Percentiles rank a stretch among this genome's conserved stretches.
Evolutionary conservation across 1,139 yeast genomes (phyloP).

Genomic region (Diutina scorzettiae): DNA sequence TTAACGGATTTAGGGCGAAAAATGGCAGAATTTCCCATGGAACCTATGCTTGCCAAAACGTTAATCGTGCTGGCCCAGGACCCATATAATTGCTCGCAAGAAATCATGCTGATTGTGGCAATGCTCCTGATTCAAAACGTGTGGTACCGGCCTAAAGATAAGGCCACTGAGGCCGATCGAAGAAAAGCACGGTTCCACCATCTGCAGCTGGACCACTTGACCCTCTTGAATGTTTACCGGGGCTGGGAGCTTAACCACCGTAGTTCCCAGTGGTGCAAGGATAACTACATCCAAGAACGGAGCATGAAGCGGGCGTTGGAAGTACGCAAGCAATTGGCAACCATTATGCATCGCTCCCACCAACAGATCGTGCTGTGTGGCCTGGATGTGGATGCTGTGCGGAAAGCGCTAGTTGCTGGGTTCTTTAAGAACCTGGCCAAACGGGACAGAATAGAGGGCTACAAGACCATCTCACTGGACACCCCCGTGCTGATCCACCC

Average conservation of each 20-base stretch:
- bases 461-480: conserved; percentile 63
- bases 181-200: conserved; percentile 66
- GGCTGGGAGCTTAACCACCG: conserved; percentile 60
- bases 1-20: conserved; percentile 65
- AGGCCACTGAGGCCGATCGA: conserved; percentile 56
- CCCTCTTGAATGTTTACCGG: conserved; percentile 68
- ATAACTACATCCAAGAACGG: conserved; percentile 72
- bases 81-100: conserved; percentile 69
- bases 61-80: conserved; percentile 51
- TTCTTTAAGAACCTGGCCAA: conserved; percentile 80
- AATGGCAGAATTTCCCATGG: conserved; percentile 95
- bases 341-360: conserved; percentile 46
- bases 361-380: conserved; percentile 50
- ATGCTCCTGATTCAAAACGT: conserved; percentile 86
- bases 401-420: conserved; percentile 75
- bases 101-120: conserved; percentile 73
- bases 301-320: conserved; percentile 69
- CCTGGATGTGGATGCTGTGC: conserved; percentile 45
- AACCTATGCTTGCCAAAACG: conserved; percentile 79
- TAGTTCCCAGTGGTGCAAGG: conserved; percentile 68
- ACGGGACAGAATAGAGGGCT: conserved; percentile 58
- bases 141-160: conserved; percentile 75
- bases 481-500: conserved; percentile 86
- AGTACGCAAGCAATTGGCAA: conserved; percentile 57
- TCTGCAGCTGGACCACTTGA: conserved; percentile 77